These are phyloP conservation scores for Trichoderma pleuroti DNA, from an alignment of 2,329 filamentous ascomycete genomes.

Conservation along the genomic window DNA sequence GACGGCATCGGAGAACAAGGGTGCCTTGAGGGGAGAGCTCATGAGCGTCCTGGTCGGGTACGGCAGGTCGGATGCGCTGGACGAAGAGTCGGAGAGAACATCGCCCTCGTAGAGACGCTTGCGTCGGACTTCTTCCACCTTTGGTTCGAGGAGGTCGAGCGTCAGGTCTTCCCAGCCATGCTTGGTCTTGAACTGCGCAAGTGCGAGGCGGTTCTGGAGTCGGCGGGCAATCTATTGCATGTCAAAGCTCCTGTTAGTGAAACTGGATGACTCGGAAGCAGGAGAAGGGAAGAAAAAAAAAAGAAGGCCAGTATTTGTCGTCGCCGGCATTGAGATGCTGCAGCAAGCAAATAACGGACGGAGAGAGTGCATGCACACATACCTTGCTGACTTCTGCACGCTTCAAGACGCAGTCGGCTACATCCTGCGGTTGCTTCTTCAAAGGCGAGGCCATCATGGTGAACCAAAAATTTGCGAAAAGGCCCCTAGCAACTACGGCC, in stretches of 20 bases:
- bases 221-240: constrained; percentile 76
- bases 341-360: neutral
- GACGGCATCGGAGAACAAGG: constrained; percentile 81
- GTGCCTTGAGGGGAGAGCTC: constrained; percentile 79
- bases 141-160: constrained; percentile 80
- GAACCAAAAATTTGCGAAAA: constrained; percentile 9
- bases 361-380: constrained; percentile 31
- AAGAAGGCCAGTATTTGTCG: neutral
- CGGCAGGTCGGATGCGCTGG: constrained; percentile 73
- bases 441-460: constrained; percentile 55
- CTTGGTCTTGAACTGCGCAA: constrained; percentile 96
- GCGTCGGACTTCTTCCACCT: constrained; percentile 72
- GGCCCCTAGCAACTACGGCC: constrained; percentile 3
- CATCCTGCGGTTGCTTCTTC: constrained; percentile 61
- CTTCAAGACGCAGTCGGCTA: constrained; percentile 66
- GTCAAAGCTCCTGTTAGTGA: constrained; percentile 20
- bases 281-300: neutral
- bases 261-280: neutral
- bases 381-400: constrained; percentile 75
- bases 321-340: neutral
- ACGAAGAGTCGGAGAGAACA: constrained; percentile 81
- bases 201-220: constrained; percentile 87
- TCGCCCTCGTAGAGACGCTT: constrained; percentile 69
- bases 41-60: constrained; percentile 67
- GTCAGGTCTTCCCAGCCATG: constrained; percentile 91